Conservation (phyloP, 1,284 basidiomycete species). For the Heterobasidion parviporum region DNA sequence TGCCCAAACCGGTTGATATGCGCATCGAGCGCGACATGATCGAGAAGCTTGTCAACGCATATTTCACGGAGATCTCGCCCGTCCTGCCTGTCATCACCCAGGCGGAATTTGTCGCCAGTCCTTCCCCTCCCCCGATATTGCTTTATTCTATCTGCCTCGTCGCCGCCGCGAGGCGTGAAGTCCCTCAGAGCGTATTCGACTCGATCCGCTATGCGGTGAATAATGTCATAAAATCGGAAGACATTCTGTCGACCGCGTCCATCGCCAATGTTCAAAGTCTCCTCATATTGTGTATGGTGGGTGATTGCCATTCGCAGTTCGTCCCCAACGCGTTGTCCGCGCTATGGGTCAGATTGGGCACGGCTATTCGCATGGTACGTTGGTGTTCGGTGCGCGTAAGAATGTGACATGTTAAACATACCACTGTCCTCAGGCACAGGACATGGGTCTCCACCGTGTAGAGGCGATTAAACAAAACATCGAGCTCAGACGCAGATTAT, state of each 20-base stretch:
- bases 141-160: conserved; percentile 92
- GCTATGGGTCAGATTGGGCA: conserved; percentile 69
- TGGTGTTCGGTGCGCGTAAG: conserved; percentile 1
- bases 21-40: conserved; percentile 73
- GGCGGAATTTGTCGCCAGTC: conserved; percentile 74
- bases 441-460: conserved; percentile 85
- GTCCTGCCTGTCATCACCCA: conserved; percentile 83
- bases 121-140: conserved; percentile 71
- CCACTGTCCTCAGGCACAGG: conserved; percentile 62
- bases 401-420: conserved; percentile 5
- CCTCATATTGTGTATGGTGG: conserved; percentile 76
- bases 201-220: conserved; percentile 82
- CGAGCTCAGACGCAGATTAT: conserved; percentile 78
- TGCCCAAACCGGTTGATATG: conserved; percentile 56
- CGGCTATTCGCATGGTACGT: conserved; percentile 79
- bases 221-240: conserved; percentile 79
- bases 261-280: conserved; percentile 87
- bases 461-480: conserved; percentile 73
- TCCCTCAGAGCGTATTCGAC: conserved; percentile 79
- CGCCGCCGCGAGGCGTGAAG: conserved; percentile 78
- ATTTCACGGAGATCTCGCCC: conserved; percentile 82
- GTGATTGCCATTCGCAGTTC: conserved; percentile 73
- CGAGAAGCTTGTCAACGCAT: conserved; percentile 82
- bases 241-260: conserved; percentile 81
- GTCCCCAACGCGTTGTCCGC: conserved; percentile 71